phyloP scores from a whole-genome alignment of 2,329 filamentous ascomycete genomes.

The Ophiostoma pallidulum region DNA sequence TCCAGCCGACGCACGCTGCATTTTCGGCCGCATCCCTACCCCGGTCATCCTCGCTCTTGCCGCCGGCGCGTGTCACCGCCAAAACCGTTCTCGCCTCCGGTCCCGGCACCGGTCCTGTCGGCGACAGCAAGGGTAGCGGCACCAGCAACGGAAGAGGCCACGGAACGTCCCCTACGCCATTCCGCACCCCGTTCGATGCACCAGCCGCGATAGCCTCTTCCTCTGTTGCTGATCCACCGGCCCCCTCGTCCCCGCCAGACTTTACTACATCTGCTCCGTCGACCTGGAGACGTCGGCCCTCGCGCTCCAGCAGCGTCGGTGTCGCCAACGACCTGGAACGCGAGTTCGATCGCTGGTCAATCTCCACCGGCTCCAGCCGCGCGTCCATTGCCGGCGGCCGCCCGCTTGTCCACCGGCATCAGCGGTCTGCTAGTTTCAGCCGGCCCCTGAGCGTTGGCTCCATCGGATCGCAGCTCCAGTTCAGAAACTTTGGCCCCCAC shows the following conservation, averaged over 20 bases:
- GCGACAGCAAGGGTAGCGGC: no score
- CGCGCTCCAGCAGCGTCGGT: conserved; percentile 28
- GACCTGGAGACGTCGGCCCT: conserved; percentile 21
- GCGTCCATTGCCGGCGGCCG: conserved; percentile 25
- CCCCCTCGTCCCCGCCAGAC: not conserved
- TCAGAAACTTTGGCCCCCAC: not conserved
- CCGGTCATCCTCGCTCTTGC: conserved; percentile 36
- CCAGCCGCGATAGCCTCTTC: conserved; percentile 13
- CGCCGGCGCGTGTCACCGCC: conserved; percentile 24
- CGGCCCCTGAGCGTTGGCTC: conserved; percentile 38
- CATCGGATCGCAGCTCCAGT: conserved; percentile 20
- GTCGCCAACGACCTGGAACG: conserved; percentile 34
- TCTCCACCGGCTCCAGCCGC: conserved; percentile 41
- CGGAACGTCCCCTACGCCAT: conserved; percentile 1
- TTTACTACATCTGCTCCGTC: conserved; percentile 6
- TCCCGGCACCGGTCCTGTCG: no score
- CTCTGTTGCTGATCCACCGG: conserved; percentile 9
- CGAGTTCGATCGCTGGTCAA: conserved; percentile 44
- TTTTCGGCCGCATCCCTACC: conserved; percentile 27
- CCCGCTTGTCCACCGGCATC: conserved; percentile 21
- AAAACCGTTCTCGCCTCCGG: no score
- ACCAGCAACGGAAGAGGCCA: no score
- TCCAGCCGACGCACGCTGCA: conserved; percentile 16
- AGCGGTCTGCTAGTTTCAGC: conserved; percentile 25
- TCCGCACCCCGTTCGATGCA: conserved; percentile 20